Base-by-base conservation (phyloP, 2,329 filamentous ascomycete genomes). In the Xylaria sp. region DNA sequence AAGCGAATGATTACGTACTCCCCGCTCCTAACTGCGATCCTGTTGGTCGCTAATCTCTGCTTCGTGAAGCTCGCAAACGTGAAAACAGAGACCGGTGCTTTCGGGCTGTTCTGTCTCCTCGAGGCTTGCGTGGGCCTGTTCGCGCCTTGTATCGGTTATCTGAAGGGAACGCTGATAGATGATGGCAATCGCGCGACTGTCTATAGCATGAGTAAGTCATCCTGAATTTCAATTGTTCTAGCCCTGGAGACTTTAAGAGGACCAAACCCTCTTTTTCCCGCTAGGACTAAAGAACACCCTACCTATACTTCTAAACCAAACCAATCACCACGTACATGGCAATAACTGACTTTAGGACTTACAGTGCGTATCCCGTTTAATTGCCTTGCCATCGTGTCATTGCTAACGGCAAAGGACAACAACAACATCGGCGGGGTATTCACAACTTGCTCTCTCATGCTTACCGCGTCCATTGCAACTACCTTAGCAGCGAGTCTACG, bases 41-140 rank as follows among this genome's bases (percentile, higher is more conserved):
- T 81, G 5, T 76, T 79, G n/a, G 76, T 78, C 54, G 73, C 75
- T 51, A 78, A 80, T 55, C 77, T 86, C 62, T 78, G 84, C 48
- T 74, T 83, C 28, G 80, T 84, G 10, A 80, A 82, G 9, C 73
- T 85, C 1, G 65, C 75, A 1, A 72, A 72, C 4, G 72, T 83
- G 15, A 80, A 82, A 71, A 78, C 79, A 44, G 83, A 86, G 73
- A 72, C 75, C 3, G 54, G 83, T 3, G 81, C 85, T 0, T 86
- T 90, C 72, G 88, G 85, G 84, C 82, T 82, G 8, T 88, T 90
- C 74, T 88, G 86, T 73, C 70, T 88, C 0, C 85, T 90, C 63
- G 87, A 90, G 75, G 79, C 81, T 12, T 88, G 86, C 74, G 84
- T 89, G 25, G 88, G 88, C 5, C 80, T 86, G 44, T 90, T 90